These are phyloP conservation scores for Dacryopinax spathularia DNA, from an alignment of 768 basidiomycete species.

Conservation along the genomic window DNA sequence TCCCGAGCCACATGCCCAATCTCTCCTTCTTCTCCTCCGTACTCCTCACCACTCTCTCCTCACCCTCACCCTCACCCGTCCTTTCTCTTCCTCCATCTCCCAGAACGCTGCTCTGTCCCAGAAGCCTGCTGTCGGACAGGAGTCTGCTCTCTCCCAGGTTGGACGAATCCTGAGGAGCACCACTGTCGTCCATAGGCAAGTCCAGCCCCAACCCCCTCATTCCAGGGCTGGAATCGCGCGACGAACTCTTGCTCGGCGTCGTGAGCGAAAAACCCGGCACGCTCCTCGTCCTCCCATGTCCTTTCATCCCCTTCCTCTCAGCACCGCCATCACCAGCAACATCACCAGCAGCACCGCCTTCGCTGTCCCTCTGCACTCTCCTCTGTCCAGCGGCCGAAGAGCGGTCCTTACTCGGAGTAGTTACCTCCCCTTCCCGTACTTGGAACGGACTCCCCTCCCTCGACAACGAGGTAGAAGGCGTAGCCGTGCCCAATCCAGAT, in stretches of 20 bases:
- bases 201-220: background rate
- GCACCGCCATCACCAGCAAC: too few relatives aligned
- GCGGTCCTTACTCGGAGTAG: too few relatives aligned
- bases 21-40: slow-evolving; percentile 75
- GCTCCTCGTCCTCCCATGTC: background rate
- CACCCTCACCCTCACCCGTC: too few relatives aligned
- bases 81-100: background rate
- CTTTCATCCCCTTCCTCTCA: too few relatives aligned
- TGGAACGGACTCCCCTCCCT: too few relatives aligned
- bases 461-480: too few relatives aligned
- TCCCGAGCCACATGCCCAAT: slow-evolving; percentile 69
- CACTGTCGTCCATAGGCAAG: background rate
- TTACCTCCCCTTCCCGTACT: too few relatives aligned
- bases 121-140: too few relatives aligned
- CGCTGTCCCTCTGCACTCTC: too few relatives aligned
- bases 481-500: background rate
- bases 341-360: too few relatives aligned
- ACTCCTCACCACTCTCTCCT: slow-evolving; percentile 17
- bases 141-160: background rate
- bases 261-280: background rate
- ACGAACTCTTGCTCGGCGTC: background rate
- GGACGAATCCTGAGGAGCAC: background rate
- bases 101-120: too few relatives aligned
- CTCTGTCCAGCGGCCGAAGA: too few relatives aligned
- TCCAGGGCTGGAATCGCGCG: background rate